Conservation (phyloP, 2,329 filamentous ascomycete genomes). For the Colletotrichum destructivum region DNA sequence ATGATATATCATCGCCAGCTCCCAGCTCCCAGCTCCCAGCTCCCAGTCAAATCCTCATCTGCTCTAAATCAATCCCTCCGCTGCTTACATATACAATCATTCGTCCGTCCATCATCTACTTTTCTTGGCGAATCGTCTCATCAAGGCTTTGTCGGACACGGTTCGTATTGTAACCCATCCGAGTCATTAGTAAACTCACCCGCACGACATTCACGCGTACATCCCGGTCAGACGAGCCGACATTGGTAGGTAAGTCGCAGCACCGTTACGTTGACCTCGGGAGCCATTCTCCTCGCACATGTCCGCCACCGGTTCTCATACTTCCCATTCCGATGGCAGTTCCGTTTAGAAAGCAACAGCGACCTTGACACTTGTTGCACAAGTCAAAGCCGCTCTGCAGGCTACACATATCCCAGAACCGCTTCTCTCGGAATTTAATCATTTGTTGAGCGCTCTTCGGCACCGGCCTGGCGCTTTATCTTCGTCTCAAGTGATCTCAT, state of each 20-base stretch:
- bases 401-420: not conserved
- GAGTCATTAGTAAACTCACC: conserved; percentile 29
- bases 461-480: not conserved
- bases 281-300: too few relatives aligned
- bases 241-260: not conserved
- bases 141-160: not conserved
- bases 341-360: not conserved
- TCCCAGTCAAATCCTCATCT: too few relatives aligned
- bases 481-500: conserved; percentile 28
- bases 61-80: conserved; percentile 13
- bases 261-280: not conserved
- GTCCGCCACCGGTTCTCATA: not conserved
- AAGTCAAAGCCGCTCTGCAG: not conserved
- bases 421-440: not conserved
- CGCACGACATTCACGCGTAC: not conserved
- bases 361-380: not conserved
- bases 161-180: not conserved
- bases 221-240: conserved; percentile 6
- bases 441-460: not conserved
- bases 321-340: not conserved
- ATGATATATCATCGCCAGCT: not conserved
- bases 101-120: not conserved
- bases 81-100: not conserved
- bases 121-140: not conserved
- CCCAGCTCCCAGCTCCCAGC: not conserved